Percentiles rank a stretch among this genome's conserved stretches.
Conservation (phyloP, 1,139 yeast genomes). For the Saccharomyces uvarum region DNA sequence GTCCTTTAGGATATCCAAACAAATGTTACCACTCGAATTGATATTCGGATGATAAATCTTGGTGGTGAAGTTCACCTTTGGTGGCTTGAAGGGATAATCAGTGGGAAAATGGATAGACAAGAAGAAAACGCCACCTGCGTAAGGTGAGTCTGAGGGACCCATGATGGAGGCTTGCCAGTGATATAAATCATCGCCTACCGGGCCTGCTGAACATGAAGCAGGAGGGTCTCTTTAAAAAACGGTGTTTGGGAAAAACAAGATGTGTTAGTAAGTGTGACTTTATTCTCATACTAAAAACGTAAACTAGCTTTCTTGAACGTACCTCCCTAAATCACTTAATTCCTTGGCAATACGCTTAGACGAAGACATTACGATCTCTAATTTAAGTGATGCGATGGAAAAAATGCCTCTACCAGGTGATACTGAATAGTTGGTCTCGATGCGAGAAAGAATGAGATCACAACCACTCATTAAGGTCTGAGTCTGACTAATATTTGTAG, state of each 20-base stretch:
- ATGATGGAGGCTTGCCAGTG: conserved; percentile 97
- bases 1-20: conserved; percentile 40
- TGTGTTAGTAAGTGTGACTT: not conserved
- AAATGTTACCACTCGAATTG: conserved; percentile 69
- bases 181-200: conserved; percentile 90
- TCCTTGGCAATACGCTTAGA: conserved; percentile 93
- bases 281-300: not conserved
- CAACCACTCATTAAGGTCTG: not conserved
- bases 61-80: conserved; percentile 83
- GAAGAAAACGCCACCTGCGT: conserved; percentile 88
- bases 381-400: not conserved
- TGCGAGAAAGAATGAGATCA: not conserved
- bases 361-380: conserved; percentile 51
- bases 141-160: conserved; percentile 93
- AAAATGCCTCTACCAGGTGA: not conserved
- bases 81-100: conserved; percentile 91
- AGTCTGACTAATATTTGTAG: not conserved
- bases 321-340: conserved; percentile 88
- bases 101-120: conserved; percentile 89
- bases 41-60: conserved; percentile 87
- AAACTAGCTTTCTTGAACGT: conserved; percentile 34
- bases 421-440: not conserved
- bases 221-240: conserved; percentile 85
- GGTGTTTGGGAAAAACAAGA: not conserved
- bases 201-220: conserved; percentile 97